Evolutionary conservation across 2,329 filamentous ascomycete species (phyloP), one percentile per base, ranked within the genome.

Genomic region (Byssoonygena ceratinophila): DNA sequence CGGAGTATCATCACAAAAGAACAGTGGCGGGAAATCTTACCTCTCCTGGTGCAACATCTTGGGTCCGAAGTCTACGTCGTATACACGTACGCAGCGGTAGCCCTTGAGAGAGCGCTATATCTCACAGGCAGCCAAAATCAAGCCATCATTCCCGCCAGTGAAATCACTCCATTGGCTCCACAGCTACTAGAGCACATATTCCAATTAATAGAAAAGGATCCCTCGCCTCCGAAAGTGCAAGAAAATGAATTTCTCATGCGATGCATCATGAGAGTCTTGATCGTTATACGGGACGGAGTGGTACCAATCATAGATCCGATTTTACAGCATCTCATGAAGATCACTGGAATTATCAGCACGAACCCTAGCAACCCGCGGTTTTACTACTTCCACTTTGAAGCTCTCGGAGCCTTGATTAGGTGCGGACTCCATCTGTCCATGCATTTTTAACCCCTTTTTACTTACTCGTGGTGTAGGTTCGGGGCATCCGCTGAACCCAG

Each of bases 161-260:
- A 88, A 59, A 87, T 98, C 51, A 80, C 84, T 54, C 84, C 85
- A 0, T 81, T 92, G 56, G 82, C 91, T 22, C 90, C 89, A 67
- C 88, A 94, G 60, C 79, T 98, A 1, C 74, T 97, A 18, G 79
- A 87, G 51, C 91, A 97, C 64, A 76, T 98, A 11, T 97, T 98
- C 76, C 83, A 84, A 58, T 77, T 98, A 49, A 88, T 98, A 59
- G 86, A 94, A 65, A 87, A 85, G 65, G 85, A 95, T 61, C 76
- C 78, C 3, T 84, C 85, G 9, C 85, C 94, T 0, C 82, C 91
- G 58, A 98, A 97, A 75, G 82, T 98, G 56, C 92, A 98, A 65
- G 92, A 98, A 70, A 98, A 98, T 65, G 92, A 98, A 66, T 98
- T 97, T 68, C 69, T 98, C 64, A 97, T 98, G 90, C 87, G 89